phyloP scores from a whole-genome alignment of 192 early-diverging fungal genomes.

The Coemansia sp. region DNA sequence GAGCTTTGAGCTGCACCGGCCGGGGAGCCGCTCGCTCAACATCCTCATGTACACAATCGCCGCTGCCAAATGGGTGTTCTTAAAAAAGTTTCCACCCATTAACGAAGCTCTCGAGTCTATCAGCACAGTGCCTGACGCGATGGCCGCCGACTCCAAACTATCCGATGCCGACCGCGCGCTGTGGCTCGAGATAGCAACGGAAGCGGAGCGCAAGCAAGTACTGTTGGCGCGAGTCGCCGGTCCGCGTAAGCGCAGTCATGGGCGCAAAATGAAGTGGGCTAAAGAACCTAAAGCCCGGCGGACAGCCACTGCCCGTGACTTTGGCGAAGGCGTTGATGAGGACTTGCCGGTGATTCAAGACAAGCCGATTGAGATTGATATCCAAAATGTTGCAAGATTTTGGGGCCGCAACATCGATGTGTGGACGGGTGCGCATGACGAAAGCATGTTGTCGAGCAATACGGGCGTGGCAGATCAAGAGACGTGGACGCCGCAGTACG shows the following conservation, averaged over 20 bases:
- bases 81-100: conserved; percentile 61
- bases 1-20: conserved; percentile 68
- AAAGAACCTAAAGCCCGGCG: conserved; percentile 39
- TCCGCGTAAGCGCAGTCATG: conserved; percentile 34
- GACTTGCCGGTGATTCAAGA: conserved; percentile 55
- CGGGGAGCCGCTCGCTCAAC: conserved; percentile 64
- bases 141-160: conserved; percentile 45
- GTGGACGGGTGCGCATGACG: conserved; percentile 58
- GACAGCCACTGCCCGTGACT: conserved; percentile 36
- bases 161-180: conserved; percentile 34
- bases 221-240: conserved; percentile 39
- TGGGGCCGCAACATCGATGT: conserved; percentile 72
- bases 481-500: conserved; percentile 66
- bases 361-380: conserved; percentile 67
- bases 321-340: conserved; percentile 34
- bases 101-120: conserved; percentile 62
- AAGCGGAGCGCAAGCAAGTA: conserved; percentile 38
- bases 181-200: conserved; percentile 33
- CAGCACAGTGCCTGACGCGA: conserved; percentile 52
- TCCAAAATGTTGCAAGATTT: conserved; percentile 72
- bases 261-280: conserved; percentile 44
- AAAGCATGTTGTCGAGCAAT: conserved; percentile 46
- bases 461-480: conserved; percentile 55
- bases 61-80: conserved; percentile 64
- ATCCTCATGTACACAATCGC: conserved; percentile 64